Base-by-base conservation (phyloP, 73 alveolate genomes). In the Symbiodinium natans region DNA sequence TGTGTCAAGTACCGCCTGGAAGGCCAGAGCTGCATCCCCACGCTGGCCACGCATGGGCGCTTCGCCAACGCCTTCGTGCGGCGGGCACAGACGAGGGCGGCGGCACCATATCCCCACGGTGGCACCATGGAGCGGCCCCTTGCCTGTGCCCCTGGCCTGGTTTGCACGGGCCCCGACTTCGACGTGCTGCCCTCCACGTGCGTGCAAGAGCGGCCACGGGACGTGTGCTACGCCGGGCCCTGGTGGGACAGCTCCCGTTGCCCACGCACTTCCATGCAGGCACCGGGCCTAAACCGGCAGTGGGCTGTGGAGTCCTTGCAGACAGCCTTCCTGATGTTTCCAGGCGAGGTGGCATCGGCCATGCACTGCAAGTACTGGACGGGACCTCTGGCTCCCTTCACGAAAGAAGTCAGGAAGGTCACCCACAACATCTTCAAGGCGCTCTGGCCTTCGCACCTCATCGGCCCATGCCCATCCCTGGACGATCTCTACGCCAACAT, bases 161-260 rank as follows among this genome's bases (percentile, higher is more conserved):
- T 86, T 3, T 86, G 94, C 94, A 86, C 94, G 2, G 94, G 94
- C 23, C 83, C 94, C 39, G 73, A 27, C 59, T 86, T 86, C 73
- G 94, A 86, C 29, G 94, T 86, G 56, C 36, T 86, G 94, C 94
- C 94, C 41, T 86, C 94, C 83, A 86, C 94, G 39, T 86, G 94
- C 63, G 83, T 56, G n/a, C 33, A 86, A 42, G 94, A 74, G 31
- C 83, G 94, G 41, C 94, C 94, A 9, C 39, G 63, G 9, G 83
- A 86, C 59, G 94, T 86, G 48, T 86, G 94, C 83, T 86, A 54
- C 54, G 39, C 38, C 9, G 94, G 94, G 38, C 94, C 94, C 68
- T 54, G 94, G 94, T 86, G 94, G 94, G 94, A 86, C 83, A 54
- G 83, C 83, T 54, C 83, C 56, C 83, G 83, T 36, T 86, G 94